phyloP scores from a whole-genome alignment of 257 asterid genomes.

The Solanum acaule region DNA sequence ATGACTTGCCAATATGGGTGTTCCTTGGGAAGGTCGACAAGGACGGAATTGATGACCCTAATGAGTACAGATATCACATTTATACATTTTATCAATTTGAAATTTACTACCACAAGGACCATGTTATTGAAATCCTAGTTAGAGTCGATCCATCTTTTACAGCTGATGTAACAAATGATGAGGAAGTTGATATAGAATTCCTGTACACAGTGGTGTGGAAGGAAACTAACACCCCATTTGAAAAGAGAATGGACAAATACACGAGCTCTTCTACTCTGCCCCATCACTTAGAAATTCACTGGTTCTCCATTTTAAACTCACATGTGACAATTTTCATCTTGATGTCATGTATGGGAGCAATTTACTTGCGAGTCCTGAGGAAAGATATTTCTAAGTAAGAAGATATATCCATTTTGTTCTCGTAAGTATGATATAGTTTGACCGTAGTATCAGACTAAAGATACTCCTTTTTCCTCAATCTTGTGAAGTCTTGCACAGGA shows the following conservation, averaged over 20 bases:
- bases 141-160: neutral
- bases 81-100: neutral
- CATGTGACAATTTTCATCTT: neutral
- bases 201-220: constrained; percentile 5
- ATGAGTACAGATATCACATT: constrained; percentile 2
- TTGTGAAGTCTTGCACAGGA: constrained; percentile 11
- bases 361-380: constrained; percentile 14
- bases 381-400: constrained; percentile 14
- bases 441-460: neutral
- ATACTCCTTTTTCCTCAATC: neutral
- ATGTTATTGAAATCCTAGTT: neutral
- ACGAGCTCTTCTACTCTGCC: neutral
- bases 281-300: neutral
- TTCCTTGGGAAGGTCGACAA: constrained; percentile 1
- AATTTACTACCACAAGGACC: neutral
- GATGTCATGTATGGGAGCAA: constrained; percentile 5
- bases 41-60: neutral
- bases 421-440: neutral
- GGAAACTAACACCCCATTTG: neutral
- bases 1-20: constrained; percentile 13
- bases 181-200: constrained; percentile 8
- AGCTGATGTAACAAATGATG: constrained; percentile 5
- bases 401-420: neutral
- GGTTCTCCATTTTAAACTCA: constrained; percentile 2
- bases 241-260: constrained; percentile 12